These are phyloP conservation scores for Fallopia convolvulus DNA, from an alignment of 148 eudicot genomes.

Conservation along the genomic window DNA sequence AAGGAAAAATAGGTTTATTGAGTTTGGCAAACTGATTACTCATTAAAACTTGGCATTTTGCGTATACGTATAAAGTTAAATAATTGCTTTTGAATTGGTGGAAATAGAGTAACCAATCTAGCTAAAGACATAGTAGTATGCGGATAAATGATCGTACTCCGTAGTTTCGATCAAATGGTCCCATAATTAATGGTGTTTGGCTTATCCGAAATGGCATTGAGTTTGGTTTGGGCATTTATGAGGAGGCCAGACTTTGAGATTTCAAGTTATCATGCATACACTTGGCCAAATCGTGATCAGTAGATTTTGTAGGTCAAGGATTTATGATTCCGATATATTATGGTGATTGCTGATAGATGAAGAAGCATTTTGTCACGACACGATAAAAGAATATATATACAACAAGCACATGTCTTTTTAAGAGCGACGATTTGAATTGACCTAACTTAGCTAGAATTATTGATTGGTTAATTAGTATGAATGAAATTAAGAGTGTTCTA, in stretches of 20 bases:
- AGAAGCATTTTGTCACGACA: not conserved
- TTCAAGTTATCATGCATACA: too few species aligned
- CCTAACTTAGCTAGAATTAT: too few species aligned
- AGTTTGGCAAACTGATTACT: not conserved
- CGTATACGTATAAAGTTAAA: not conserved
- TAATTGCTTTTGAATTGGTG: not conserved
- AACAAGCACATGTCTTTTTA: too few species aligned
- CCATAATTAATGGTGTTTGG: not conserved
- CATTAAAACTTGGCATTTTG: not conserved
- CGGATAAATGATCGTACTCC: too few species aligned
- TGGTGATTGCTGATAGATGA: not conserved
- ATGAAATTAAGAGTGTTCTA: too few species aligned
- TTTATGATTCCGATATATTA: not conserved
- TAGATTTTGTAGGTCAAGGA: not conserved
- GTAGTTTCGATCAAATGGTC: not conserved
- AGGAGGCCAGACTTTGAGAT: not conserved
- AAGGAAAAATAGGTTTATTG: not conserved
- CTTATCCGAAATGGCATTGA: not conserved
- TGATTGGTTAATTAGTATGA: too few species aligned
- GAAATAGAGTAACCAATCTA: not conserved
- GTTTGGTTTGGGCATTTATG: not conserved
- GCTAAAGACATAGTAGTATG: not conserved
- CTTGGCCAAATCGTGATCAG: not conserved
- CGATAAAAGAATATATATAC: not conserved
- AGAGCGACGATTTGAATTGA: too few species aligned